A percentile compares a stretch with the other conserved stretches of the same genome.
Evolutionary conservation across 495 filamentous ascomycete genomes (phyloP).

Genomic region (Apodospora peruviana): DNA sequence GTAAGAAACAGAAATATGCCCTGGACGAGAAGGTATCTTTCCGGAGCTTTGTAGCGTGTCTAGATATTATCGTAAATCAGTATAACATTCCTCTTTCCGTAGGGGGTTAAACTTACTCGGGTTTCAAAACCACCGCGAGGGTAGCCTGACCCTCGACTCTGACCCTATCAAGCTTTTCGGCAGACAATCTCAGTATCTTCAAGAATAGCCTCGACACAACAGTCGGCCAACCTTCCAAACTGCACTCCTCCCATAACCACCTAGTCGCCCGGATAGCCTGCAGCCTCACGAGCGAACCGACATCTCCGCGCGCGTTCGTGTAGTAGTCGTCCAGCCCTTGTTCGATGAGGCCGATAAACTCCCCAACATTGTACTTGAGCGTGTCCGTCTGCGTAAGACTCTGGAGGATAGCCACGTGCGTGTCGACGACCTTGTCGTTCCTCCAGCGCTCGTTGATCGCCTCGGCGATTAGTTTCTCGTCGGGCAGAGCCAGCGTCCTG

Average conservation of each 20-base stretch:
- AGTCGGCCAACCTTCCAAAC: background rate
- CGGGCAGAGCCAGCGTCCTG: slow-evolving; percentile 10
- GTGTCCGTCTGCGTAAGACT: slow-evolving; percentile 47
- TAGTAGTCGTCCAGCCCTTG: slow-evolving; percentile 80
- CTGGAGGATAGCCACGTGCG: slow-evolving; percentile 53
- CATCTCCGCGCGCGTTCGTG: slow-evolving; percentile 76
- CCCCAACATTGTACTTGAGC: slow-evolving; percentile 22
- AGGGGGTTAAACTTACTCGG: slow-evolving; percentile 25
- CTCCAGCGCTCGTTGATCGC: slow-evolving; percentile 36
- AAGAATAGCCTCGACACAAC: slow-evolving; percentile 29
- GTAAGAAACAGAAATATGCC: slow-evolving; percentile 45
- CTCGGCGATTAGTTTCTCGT: slow-evolving; percentile 15
- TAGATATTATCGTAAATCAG: slow-evolving; percentile 11
- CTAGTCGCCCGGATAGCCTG: slow-evolving; percentile 65
- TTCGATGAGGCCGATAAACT: slow-evolving; percentile 36
- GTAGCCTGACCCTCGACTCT: slow-evolving; percentile 58
- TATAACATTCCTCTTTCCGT: too few relatives aligned
- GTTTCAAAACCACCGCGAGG: slow-evolving; percentile 28
- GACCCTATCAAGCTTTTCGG: slow-evolving; percentile 87
- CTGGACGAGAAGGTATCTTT: slow-evolving; percentile 42
- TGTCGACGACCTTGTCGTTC: slow-evolving; percentile 47
- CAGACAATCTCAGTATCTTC: slow-evolving; percentile 60
- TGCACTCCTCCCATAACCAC: slow-evolving; percentile 29
- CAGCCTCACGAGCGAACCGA: slow-evolving; percentile 76
- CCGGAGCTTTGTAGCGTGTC: slow-evolving; percentile 19